Evolutionary conservation across 202 grass and related monocot genomes (phyloP).

Genomic region (Bolboschoenoplectus hybrid): DNA sequence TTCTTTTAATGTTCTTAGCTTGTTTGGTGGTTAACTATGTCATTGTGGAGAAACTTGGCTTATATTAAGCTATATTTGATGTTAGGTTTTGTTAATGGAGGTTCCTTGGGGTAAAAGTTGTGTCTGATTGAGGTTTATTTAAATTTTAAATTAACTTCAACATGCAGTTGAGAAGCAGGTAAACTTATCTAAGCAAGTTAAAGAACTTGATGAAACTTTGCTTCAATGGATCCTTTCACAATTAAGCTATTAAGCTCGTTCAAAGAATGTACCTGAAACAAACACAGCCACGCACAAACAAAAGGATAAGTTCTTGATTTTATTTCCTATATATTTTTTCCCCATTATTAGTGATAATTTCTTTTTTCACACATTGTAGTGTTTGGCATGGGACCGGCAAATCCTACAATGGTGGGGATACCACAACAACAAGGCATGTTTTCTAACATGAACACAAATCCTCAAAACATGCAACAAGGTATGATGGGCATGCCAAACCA

Average conservation of each 20-base stretch:
- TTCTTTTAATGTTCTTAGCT: background rate
- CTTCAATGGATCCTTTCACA: background rate
- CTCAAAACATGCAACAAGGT: slow-evolving; percentile 83
- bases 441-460: slow-evolving; percentile 65
- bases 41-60: background rate
- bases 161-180: background rate
- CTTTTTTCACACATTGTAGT: slow-evolving; percentile 45
- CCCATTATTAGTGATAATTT: background rate
- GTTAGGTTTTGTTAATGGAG: background rate
- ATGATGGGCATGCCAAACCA: slow-evolving; percentile 78
- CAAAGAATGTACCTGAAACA: background rate
- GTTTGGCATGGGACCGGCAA: slow-evolving; percentile 73
- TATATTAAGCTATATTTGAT: background rate
- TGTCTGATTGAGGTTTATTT: background rate
- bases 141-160: background rate
- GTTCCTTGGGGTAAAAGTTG: background rate
- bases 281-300: background rate
- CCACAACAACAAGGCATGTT: slow-evolving; percentile 84
- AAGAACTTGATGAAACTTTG: background rate
- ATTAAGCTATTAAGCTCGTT: background rate
- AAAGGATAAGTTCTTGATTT: slow-evolving; percentile 11
- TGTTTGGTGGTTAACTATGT: background rate
- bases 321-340: background rate
- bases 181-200: background rate
- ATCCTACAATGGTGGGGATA: slow-evolving; percentile 78